Evolutionary conservation across 306 rosid genomes (phyloP).

Genomic region (Acacia melanoxylon): DNA sequence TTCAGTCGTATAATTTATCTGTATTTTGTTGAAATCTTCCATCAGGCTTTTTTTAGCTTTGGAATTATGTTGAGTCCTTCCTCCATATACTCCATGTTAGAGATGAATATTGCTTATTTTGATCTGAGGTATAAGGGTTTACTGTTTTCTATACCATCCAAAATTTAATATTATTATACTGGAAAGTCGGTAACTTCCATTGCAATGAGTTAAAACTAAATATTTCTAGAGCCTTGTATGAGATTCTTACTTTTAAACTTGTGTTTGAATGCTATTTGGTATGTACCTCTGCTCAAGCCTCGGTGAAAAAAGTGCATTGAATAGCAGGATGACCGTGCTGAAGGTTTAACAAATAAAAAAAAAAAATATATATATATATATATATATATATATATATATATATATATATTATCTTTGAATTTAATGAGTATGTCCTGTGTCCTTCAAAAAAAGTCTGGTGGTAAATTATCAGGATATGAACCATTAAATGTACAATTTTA

Average conservation of each 20-base stretch:
- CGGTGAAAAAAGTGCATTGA: background rate
- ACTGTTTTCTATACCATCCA: conserved; percentile 5
- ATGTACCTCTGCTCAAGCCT: background rate
- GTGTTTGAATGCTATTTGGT: background rate
- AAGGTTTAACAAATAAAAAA: background rate
- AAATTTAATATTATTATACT: conserved; percentile 13
- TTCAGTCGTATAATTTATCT: conserved; percentile 23
- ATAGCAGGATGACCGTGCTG: background rate
- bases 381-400: too few species aligned
- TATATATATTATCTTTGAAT: background rate
- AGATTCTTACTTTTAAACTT: background rate
- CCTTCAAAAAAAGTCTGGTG: background rate
- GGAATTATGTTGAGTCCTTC: conserved; percentile 5
- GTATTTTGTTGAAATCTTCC: conserved; percentile 27
- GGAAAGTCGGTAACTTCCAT: background rate
- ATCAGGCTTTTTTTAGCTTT: conserved; percentile 18
- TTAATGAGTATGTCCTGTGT: background rate
- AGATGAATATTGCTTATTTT: conserved; percentile 13
- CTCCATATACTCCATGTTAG: background rate
- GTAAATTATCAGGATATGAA: background rate
- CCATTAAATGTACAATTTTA: background rate
- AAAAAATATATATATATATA: too few species aligned
- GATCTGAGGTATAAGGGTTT: conserved; percentile 3
- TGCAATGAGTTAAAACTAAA: conserved; percentile 1
- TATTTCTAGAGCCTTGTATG: conserved; percentile 13